These are phyloP conservation scores for Gossypium arboreum DNA, from an alignment of 345 rosid species.

Conservation along the genomic window DNA sequence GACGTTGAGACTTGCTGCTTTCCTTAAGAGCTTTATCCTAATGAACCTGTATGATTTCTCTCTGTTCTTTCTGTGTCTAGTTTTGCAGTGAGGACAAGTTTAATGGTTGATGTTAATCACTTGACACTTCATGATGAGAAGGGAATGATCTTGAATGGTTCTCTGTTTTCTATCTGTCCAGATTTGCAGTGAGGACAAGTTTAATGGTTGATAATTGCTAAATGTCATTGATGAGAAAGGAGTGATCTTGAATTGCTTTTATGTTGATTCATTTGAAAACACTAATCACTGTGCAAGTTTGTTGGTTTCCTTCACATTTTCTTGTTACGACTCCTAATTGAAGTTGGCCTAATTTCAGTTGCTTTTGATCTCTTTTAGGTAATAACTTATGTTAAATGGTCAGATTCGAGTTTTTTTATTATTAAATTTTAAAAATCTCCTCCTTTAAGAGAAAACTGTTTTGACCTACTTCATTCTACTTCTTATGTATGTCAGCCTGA, in stretches of 20 bases:
- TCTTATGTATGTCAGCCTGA: conserved; percentile 39
- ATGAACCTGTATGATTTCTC: neutral
- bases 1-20: neutral
- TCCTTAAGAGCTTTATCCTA: neutral
- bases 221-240: neutral
- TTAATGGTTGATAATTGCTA: neutral
- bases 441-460: neutral
- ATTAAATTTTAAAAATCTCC: neutral
- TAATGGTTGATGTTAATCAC: neutral
- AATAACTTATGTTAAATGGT: neutral
- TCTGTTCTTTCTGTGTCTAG: neutral
- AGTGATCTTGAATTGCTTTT: neutral
- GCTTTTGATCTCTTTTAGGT: neutral
- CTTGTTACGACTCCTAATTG: neutral
- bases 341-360: neutral
- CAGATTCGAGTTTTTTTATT: neutral
- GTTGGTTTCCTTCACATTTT: neutral
- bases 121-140: too few relatives aligned
- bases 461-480: neutral
- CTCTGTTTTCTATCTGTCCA: neutral
- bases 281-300: neutral
- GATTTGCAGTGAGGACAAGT: neutral
- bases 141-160: neutral
- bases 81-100: neutral
- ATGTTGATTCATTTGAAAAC: neutral